Evolutionary conservation across 345 rosid genomes (phyloP), one percentile per base, ranked within the genome.

Genomic region (Eucalyptus fibrosa): DNA sequence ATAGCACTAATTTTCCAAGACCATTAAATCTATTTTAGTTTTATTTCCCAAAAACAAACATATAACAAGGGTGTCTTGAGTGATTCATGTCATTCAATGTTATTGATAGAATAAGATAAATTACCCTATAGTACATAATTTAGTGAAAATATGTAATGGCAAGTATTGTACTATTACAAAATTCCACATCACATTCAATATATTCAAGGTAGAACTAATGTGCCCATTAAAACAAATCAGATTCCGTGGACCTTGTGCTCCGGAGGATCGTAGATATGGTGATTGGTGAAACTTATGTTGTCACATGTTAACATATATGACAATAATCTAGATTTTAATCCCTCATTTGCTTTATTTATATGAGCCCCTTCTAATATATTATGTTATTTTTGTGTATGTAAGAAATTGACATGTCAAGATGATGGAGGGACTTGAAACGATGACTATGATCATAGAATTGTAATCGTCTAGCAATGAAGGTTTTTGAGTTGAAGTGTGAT

Each of bases 41-140:
- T 56, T 1, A 56, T 24, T 56, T 56, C 14, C 3, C 0, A 0
- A 56, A 24, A 56, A 56, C 1, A 24, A 56, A 23, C 62, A 24
- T 56, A 56, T 24, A 24, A 10, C 6, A 24, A 9, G 4, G 62
- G 0, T 56, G 14, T 24, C 62, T 56, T 56, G 0, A 10, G 62
- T 10, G 0, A 56, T 56, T 56, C 62, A 56, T 24, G 62, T 24
- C 62, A 56, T 56, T 56, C 14, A 0, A 24, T 56, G 62, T 24
- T 24, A 56, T 24, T 23, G 14, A 24, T 56, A 24, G 30, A 4
- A 23, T 24, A 56, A 24, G 62, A 56, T 56, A 56, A 56, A 24
- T 56, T 56, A 56, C 28, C 6, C 30, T 24, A 24, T 0, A 56
- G 0, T 24, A 56, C 1, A 6, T 24, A 4, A 56, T 56, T 23